Evolutionary conservation across 306 rosid genomes (phyloP), one percentile per base, ranked within the genome.

Genomic region (Trifolium fragiferum): DNA sequence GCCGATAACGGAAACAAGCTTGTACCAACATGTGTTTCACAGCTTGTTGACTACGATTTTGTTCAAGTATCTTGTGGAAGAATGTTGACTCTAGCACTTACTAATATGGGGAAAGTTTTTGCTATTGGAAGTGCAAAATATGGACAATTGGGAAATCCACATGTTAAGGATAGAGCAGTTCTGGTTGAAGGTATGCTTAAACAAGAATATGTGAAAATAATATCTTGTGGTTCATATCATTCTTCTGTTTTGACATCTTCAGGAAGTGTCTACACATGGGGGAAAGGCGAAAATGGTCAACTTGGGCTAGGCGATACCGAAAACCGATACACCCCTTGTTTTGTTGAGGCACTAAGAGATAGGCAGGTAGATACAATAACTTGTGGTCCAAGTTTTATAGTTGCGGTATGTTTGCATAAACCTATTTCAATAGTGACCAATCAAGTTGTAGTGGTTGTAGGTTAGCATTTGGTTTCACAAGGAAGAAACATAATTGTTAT

Each of bases 1-100:
- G 69, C 77, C 20, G 87, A 86, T 59, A 70, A 87, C 11, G 88
- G 81, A 68, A 85, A 76, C 76, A 92, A 82, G 84, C 86, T 90
- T 54, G 76, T 90, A 46, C 98, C 98, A 12, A 82, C 91, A 16
- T 86, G 92, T 80, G 94, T 92, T 76, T 75, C 91, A 12, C 87
- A 82, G 21, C 96, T 92, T 11, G 89, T 88, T 25, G 98, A 90
- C 68, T 82, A 81, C 66, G 91, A 92, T 63, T 90, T 90, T 80
- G 83, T 88, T 75, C 96, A 88, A 84, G 94, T 92, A 73, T 84
- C 90, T 18, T 92, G 98, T 79, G 96, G 96, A 80, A 86, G 90
- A 81, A 90, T 77, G 89, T 66, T 90, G 82, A 92, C 98, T 3
- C 81, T 82, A 33, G 91, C 87, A 72, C 94, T 92, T 44, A 88